Evolutionary conservation across 108 stramenopile species (phyloP), one percentile per base, ranked within the genome.

Genomic region (Skeletonema tropicum): DNA sequence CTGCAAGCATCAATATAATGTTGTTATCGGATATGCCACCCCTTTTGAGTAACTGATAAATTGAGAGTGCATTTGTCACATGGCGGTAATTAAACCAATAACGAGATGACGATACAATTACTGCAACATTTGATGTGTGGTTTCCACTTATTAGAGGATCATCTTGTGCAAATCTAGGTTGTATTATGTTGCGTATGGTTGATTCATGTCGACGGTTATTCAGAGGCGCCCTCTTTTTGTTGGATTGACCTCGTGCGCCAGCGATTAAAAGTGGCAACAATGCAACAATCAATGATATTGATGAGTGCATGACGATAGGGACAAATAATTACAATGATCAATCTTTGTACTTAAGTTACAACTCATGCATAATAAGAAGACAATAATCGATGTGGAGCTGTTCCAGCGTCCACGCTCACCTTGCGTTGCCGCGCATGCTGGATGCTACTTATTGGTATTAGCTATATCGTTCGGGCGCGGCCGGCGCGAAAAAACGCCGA

Each of bases 31-130:
- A 84, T 21, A 96, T 70, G 5, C 91, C 92, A 15, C 90, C 89
- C 29, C 84, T 30, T 42, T 83, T 77, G 9, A 95, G 68, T n/a
- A 72, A 45, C 29, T 88, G 63, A 63, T 96, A 93, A 17, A 98
- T 82, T 6, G 87, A 83, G 35, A 96, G 75, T 19, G 90, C 95
- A 70, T 98, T 96, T 55, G 88, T 85, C n/a, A 81, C 85, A 71
- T 98, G 97, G 10, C 97, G 92, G 74, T 98, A 98, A 72, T 98
- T 98, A 87, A 93, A 92, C 86, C 86, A 98, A 71, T 94, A 98
- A 0, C 92, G 87, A 67, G 91, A 92, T 17, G 95, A 90, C 10
- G 90, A 89, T 8, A 95, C 92, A 31, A 95, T 81, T 3, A 97
- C 77, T 33, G 94, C 94, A 55, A 72, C 77, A 31, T 79, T 79